These are phyloP conservation scores for Blepharisma stoltei DNA, from an alignment of 73 alveolate species.

Conservation along the genomic window DNA sequence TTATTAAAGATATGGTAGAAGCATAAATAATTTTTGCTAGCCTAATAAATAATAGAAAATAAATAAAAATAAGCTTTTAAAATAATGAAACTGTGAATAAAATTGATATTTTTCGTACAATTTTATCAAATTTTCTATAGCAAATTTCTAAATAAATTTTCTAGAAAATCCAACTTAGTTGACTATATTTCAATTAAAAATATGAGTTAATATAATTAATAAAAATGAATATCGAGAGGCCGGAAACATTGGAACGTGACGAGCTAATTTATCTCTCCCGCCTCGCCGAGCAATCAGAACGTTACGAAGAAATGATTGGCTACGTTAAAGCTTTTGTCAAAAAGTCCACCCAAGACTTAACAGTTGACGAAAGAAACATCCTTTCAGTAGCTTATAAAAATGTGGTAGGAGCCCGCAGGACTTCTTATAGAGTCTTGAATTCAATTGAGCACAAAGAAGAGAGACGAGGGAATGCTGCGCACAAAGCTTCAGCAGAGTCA, in stretches of 20 bases:
- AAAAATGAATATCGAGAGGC: too few relatives aligned
- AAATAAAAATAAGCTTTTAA: too few relatives aligned
- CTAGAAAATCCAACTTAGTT: too few relatives aligned
- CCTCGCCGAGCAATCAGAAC: conserved; percentile 56
- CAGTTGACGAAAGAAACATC: conserved; percentile 69
- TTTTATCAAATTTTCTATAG: too few relatives aligned
- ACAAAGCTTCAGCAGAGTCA: conserved; percentile 59
- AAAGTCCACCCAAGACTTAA: conserved; percentile 42
- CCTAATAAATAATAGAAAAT: too few relatives aligned
- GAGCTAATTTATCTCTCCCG: conserved; percentile 46
- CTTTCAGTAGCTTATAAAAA: conserved; percentile 66
- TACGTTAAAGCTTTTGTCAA: conserved; percentile 49
- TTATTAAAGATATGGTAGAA: too few relatives aligned
- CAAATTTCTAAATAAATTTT: too few relatives aligned
- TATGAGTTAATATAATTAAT: too few relatives aligned
- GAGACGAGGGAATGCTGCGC: conserved; percentile 57
- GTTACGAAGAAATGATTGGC: conserved; percentile 64
- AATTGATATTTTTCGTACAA: too few relatives aligned
- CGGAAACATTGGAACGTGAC: conserved; percentile 1
- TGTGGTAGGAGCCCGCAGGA: conserved; percentile 61
- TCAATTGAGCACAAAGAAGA: conserved; percentile 58
- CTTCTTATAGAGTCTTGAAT: conserved; percentile 63
- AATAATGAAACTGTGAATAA: too few relatives aligned
- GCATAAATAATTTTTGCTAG: too few relatives aligned
- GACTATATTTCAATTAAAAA: too few relatives aligned